Evolutionary conservation across 192 early-diverging fungal genomes (phyloP).

Genomic region (Allomyces javanicus): DNA sequence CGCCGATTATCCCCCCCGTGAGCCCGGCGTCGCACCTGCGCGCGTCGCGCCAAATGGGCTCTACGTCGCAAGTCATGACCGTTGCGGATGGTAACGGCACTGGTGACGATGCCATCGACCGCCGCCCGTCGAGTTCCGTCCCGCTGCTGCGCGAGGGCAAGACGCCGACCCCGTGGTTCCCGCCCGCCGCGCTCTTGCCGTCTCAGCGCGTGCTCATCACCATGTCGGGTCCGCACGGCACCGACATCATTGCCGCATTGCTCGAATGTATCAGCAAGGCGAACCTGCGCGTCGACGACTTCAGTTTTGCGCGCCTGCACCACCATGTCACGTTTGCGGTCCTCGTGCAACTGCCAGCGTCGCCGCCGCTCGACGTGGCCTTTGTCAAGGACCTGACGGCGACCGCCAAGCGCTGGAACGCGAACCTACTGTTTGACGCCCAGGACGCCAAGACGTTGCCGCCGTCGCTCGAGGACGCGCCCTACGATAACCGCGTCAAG

Average conservation of each 20-base stretch:
- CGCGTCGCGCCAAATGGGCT: not conserved
- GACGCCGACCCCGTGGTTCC: conserved; percentile 16
- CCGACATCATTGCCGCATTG: conserved; percentile 73
- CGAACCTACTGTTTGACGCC: conserved; percentile 61
- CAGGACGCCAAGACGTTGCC: conserved; percentile 27
- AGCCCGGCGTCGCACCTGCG: conserved; percentile 6
- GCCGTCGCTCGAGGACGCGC: conserved; percentile 55
- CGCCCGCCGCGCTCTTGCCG: conserved; percentile 25
- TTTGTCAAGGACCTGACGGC: conserved; percentile 57
- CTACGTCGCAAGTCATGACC: conserved; percentile 8
- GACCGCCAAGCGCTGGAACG: conserved; percentile 69
- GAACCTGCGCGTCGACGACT: conserved; percentile 62
- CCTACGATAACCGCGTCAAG: conserved; percentile 63
- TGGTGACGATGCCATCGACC: conserved; percentile 7
- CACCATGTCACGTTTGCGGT: conserved; percentile 90
- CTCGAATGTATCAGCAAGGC: conserved; percentile 51
- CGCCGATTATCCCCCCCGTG: conserved; percentile 5
- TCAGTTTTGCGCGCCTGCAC: conserved; percentile 69
- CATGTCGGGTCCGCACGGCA: conserved; percentile 70
- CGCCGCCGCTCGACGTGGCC: conserved; percentile 27
- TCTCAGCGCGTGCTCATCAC: conserved; percentile 63
- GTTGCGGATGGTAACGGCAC: conserved; percentile 10
- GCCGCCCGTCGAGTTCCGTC: conserved; percentile 1
- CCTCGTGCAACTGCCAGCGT: conserved; percentile 36
- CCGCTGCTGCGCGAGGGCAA: conserved; percentile 6